Percentiles rank a stretch among this genome's conserved stretches.
Evolutionary conservation across 352 stramenopile genomes (phyloP).

Genomic region (Saprolegnia parasitica): DNA sequence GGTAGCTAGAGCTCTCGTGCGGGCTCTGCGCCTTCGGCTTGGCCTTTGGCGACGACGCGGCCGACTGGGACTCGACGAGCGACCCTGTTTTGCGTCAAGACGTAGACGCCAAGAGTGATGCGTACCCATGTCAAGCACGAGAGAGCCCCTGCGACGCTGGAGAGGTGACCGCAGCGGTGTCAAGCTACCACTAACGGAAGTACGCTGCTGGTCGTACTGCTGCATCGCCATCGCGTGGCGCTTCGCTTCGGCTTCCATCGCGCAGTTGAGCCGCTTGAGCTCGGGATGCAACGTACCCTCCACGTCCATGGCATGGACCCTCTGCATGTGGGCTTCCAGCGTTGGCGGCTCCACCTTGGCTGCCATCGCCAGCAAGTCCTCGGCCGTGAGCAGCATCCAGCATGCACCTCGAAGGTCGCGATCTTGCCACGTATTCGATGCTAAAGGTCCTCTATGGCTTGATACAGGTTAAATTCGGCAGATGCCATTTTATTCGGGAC

Average conservation of each 20-base stretch:
- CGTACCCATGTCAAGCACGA: constrained; percentile 17
- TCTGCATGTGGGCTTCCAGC: not conserved
- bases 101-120: not conserved
- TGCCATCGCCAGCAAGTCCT: constrained; percentile 20
- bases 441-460: too few relatives aligned
- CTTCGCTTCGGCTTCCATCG: constrained; percentile 6
- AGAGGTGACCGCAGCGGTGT: not conserved
- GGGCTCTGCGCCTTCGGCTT: not conserved
- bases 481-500: not conserved
- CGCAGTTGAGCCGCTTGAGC: constrained; percentile 12
- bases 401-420: too few relatives aligned
- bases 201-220: not conserved
- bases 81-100: not conserved
- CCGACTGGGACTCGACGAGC: not conserved
- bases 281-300: constrained; percentile 21
- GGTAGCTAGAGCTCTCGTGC: constrained; percentile 13
- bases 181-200: not conserved
- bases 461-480: too few relatives aligned
- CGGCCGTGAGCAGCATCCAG: constrained; percentile 19
- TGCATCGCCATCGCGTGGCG: constrained; percentile 4
- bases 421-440: not conserved
- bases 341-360: constrained; percentile 8
- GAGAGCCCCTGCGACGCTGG: not conserved
- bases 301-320: not conserved
- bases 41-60: not conserved